Percentiles rank a stretch among this genome's conserved stretches.
These are phyloP conservation scores for Acanthamoeba sp. DNA, from an alignment of 208 protist genomes.

Conservation along the genomic window DNA sequence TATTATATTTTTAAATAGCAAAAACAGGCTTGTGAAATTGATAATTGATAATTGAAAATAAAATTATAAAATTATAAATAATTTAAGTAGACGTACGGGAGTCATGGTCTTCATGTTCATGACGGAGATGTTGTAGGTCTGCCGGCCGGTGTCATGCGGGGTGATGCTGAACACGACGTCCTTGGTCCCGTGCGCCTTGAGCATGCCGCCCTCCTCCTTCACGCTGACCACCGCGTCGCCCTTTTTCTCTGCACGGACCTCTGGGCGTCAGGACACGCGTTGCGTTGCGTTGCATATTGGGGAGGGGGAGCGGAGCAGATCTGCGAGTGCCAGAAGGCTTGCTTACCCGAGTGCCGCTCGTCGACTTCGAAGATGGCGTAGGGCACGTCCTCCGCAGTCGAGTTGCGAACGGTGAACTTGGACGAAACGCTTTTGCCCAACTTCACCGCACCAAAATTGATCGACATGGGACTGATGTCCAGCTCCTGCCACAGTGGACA, in stretches of 20 bases:
- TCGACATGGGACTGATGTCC: constrained; percentile 52
- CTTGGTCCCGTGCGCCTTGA: constrained; percentile 40
- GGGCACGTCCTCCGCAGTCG: constrained; percentile 69
- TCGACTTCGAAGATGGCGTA: constrained; percentile 49
- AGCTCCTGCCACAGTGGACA: background rate
- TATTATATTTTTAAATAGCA: no score
- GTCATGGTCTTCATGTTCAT: constrained; percentile 76
- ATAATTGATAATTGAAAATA: no score
- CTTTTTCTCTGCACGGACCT: constrained; percentile 26
- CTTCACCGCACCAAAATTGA: constrained; percentile 80
- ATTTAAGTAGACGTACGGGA: constrained; percentile 9
- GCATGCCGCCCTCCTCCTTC: constrained; percentile 38
- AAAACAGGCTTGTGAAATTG: no score
- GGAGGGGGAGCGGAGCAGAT: no score
- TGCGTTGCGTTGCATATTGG: no score
- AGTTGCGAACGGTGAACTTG: constrained; percentile 77
- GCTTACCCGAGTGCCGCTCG: background rate
- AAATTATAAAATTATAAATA: no score
- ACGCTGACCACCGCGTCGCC: constrained; percentile 26
- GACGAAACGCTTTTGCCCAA: constrained; percentile 77
- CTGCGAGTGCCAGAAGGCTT: background rate
- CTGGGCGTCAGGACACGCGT: no score
- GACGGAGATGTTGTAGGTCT: constrained; percentile 69
- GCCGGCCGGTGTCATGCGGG: constrained; percentile 58
- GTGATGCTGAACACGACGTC: constrained; percentile 65